A percentile compares a stretch with the other conserved stretches of the same genome.
These are phyloP conservation scores for Schwanniomyces pseudopolymorphus DNA, from an alignment of 805 yeast genomes.

Conservation along the genomic window DNA sequence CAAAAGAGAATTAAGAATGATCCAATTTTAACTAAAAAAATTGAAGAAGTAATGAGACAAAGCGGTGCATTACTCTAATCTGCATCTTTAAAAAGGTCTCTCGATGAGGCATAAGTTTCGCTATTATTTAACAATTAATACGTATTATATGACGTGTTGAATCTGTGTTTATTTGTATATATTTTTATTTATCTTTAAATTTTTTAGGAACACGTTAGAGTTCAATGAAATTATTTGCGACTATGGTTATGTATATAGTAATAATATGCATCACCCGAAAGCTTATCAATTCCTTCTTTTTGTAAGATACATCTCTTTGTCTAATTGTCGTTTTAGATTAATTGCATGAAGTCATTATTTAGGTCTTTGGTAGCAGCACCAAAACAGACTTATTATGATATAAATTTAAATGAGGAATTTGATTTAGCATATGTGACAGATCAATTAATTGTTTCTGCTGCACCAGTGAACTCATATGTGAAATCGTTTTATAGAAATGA, in stretches of 20 bases:
- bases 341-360: conserved; percentile 13
- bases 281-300: no score
- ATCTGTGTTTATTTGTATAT: conserved; percentile 1
- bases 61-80: conserved; percentile 7
- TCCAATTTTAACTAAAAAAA: conserved; percentile 61
- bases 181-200: not conserved
- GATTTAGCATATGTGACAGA: conserved; percentile 71
- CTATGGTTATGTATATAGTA: not conserved
- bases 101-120: conserved; percentile 1
- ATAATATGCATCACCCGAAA: not conserved
- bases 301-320: no score
- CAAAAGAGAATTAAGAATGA: conserved; percentile 77
- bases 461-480: conserved; percentile 55
- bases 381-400: conserved; percentile 12
- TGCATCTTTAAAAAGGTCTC: conserved; percentile 1
- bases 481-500: conserved; percentile 52
- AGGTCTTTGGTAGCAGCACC: conserved; percentile 15
- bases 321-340: not conserved
- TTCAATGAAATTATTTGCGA: not conserved
- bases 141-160: not conserved
- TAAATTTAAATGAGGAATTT: conserved; percentile 26
- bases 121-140: not conserved
- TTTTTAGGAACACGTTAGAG: not conserved
- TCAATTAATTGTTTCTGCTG: conserved; percentile 69
- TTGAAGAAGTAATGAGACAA: conserved; percentile 55